A percentile compares a stretch with the other conserved stretches of the same genome.
Evolutionary conservation across 768 basidiomycete species (phyloP).

Genomic region (Chiua virens): DNA sequence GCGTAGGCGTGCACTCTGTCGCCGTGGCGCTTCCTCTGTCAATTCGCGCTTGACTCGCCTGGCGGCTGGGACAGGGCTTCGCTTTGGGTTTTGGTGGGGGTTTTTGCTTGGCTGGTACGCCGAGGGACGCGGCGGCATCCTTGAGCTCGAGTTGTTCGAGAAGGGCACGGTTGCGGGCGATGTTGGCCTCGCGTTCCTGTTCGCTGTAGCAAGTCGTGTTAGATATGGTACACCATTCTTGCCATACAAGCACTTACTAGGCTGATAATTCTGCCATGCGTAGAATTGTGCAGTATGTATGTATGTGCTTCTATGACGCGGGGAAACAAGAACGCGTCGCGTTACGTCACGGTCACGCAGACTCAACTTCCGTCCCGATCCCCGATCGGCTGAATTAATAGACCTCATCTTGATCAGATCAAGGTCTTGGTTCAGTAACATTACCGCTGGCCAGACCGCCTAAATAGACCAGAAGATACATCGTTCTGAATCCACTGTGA

Average conservation of each 20-base stretch:
- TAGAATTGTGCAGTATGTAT: not conserved
- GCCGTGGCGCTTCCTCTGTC: conserved; percentile 47
- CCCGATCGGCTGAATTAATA: no score
- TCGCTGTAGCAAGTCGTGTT: conserved; percentile 42
- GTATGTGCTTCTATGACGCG: not conserved
- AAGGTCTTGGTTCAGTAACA: no score
- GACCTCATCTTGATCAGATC: no score
- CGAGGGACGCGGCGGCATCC: conserved; percentile 51
- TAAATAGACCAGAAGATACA: no score
- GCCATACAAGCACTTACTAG: conserved; percentile 41
- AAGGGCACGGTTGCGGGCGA: conserved; percentile 75
- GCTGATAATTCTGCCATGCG: conserved; percentile 48
- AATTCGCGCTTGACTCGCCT: conserved; percentile 56
- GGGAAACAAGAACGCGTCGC: conserved; percentile 25
- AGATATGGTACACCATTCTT: not conserved
- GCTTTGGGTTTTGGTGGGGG: conserved; percentile 41
- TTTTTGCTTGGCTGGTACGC: conserved; percentile 42
- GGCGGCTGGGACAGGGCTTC: conserved; percentile 61
- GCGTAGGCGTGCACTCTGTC: conserved; percentile 66
- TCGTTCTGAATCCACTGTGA: no score
- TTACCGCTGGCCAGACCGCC: no score
- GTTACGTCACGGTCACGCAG: conserved; percentile 32
- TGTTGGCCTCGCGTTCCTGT: conserved; percentile 75
- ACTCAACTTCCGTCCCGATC: not conserved
- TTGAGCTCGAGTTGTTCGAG: conserved; percentile 70